Conservation (phyloP, 768 basidiomycete genomes). For the Boletus rufocinnamomeus region DNA sequence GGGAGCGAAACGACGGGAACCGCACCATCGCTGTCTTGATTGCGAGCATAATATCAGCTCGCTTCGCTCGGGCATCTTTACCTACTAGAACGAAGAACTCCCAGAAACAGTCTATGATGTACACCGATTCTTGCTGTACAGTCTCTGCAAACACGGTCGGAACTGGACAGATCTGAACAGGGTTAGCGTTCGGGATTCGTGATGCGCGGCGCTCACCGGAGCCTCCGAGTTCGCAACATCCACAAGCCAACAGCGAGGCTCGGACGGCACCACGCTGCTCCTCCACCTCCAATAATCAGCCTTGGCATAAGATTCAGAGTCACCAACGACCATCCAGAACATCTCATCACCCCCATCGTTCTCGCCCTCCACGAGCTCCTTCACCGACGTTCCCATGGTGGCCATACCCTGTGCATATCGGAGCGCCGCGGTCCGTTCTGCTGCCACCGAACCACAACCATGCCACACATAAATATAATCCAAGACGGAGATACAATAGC, state of each 20-base stretch:
- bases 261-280: constrained; percentile 36
- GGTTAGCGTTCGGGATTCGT: constrained; percentile 4
- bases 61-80: constrained; percentile 58
- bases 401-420: constrained; percentile 57
- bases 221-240: constrained; percentile 38
- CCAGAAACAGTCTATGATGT: constrained; percentile 75
- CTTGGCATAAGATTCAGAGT: constrained; percentile 63
- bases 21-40: constrained; percentile 58
- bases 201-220: constrained; percentile 41
- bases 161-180: constrained; percentile 48
- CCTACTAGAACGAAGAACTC: constrained; percentile 80
- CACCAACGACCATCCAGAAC: constrained; percentile 88
- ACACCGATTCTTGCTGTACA: constrained; percentile 48
- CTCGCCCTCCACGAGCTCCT: constrained; percentile 66
- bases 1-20: background rate
- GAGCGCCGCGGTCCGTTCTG: constrained; percentile 63
- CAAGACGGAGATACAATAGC: constrained; percentile 73
- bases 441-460: constrained; percentile 63
- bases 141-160: constrained; percentile 44
- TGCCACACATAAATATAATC: constrained; percentile 80
- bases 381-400: constrained; percentile 38
- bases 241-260: constrained; percentile 64
- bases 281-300: constrained; percentile 88
- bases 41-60: constrained; percentile 62
- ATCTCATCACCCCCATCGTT: constrained; percentile 67